These are phyloP conservation scores for Dryas drummondii DNA, from an alignment of 306 rosid species.

Conservation along the genomic window DNA sequence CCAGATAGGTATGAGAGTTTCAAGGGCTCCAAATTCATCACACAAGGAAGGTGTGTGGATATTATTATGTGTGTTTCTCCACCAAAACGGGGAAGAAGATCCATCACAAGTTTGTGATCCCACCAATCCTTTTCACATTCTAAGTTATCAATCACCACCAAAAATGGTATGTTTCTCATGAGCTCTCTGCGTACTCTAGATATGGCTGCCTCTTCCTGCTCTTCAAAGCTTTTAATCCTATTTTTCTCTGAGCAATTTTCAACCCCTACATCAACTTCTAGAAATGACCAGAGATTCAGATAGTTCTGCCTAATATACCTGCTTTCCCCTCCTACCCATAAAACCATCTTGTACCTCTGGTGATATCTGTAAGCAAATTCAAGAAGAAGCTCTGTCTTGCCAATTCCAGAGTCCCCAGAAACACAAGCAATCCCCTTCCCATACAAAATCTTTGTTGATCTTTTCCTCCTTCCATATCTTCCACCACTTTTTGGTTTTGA, in stretches of 20 bases:
- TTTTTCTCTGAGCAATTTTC: constrained; percentile 59
- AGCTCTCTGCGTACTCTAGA: constrained; percentile 77
- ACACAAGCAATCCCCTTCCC: constrained; percentile 89
- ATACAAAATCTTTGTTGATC: constrained; percentile 55
- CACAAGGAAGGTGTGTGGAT: constrained; percentile 68
- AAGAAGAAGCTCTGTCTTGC: constrained; percentile 84
- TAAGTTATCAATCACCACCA: constrained; percentile 78
- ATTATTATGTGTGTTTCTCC: constrained; percentile 84
- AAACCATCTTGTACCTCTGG: constrained; percentile 83
- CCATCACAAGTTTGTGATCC: constrained; percentile 87
- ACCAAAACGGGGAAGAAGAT: constrained; percentile 88
- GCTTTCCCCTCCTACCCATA: constrained; percentile 88
- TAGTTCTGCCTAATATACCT: constrained; percentile 79
- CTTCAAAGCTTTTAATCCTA: constrained; percentile 64
- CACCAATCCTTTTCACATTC: constrained; percentile 96
- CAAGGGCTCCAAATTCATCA: constrained; percentile 82
- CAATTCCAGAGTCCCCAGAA: constrained; percentile 83
- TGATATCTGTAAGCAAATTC: constrained; percentile 88
- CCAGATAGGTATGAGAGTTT: constrained; percentile 78
- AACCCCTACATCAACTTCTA: constrained; percentile 85
- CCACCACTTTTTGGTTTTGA: constrained; percentile 52
- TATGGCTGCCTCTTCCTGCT: constrained; percentile 77
- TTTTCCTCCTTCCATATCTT: constrained; percentile 54
- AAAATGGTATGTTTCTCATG: constrained; percentile 81
- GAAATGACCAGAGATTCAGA: constrained; percentile 65